Evolutionary conservation across 345 rosid genomes (phyloP).

Genomic region (Garcia nutans): DNA sequence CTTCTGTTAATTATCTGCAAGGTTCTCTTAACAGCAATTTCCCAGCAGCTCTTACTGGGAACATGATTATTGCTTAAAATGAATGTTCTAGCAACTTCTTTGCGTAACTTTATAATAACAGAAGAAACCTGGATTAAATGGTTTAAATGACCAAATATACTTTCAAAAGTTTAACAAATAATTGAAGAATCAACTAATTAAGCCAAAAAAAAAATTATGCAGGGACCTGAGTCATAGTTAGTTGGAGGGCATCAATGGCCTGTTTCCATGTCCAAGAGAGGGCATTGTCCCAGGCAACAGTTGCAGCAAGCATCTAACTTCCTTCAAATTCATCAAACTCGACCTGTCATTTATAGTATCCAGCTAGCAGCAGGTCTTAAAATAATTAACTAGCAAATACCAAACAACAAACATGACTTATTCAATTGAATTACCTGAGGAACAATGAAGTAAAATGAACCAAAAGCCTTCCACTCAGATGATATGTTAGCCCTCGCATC

Average conservation of each 20-base stretch:
- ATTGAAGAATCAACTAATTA: neutral
- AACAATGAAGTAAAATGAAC: slow-evolving; percentile 75
- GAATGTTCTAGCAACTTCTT: slow-evolving; percentile 46
- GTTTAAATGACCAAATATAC: neutral
- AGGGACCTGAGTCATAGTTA: slow-evolving; percentile 53
- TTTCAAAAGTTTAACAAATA: neutral
- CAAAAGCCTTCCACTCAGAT: slow-evolving; percentile 76
- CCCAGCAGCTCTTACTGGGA: slow-evolving; percentile 59
- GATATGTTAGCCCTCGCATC: slow-evolving; percentile 58
- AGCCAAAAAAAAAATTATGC: neutral
- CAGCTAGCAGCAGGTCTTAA: slow-evolving; percentile 33
- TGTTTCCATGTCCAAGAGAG: slow-evolving; percentile 60
- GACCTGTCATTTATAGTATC: slow-evolving; percentile 54
- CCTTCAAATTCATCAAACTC: slow-evolving; percentile 79
- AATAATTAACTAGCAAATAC: neutral
- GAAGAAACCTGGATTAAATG: slow-evolving; percentile 55
- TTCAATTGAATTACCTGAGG: slow-evolving; percentile 58
- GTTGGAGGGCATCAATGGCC: slow-evolving; percentile 47
- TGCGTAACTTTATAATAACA: slow-evolving; percentile 33
- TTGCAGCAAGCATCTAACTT: slow-evolving; percentile 70
- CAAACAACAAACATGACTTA: neutral
- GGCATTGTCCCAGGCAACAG: slow-evolving; percentile 73
- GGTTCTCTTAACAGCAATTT: slow-evolving; percentile 61
- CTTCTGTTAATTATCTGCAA: slow-evolving; percentile 51
- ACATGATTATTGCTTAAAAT: slow-evolving; percentile 58